Evolutionary conservation across 306 rosid genomes (phyloP).

Genomic region (Cicer pinnatifidum): DNA sequence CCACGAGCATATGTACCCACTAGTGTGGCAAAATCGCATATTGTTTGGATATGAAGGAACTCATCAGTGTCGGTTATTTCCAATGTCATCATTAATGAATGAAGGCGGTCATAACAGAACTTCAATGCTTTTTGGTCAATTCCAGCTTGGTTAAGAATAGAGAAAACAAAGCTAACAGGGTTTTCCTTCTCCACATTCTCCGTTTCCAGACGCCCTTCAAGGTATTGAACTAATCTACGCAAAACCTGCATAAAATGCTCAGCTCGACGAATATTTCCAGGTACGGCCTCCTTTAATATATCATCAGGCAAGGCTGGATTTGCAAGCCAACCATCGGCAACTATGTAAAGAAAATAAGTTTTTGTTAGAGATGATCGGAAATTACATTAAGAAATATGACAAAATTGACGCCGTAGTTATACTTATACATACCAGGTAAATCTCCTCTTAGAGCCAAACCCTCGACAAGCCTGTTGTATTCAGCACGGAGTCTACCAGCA

Average conservation of each 20-base stretch:
- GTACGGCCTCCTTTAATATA: conserved; percentile 95
- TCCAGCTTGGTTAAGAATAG: conserved; percentile 77
- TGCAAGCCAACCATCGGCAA: conserved; percentile 80
- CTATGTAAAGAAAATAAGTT: conserved; percentile 54
- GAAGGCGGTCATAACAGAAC: conserved; percentile 93
- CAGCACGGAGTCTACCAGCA: conserved; percentile 92
- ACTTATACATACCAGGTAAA: conserved; percentile 62
- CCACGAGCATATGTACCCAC: conserved; percentile 94
- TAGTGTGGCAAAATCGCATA: conserved; percentile 96
- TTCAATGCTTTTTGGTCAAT: conserved; percentile 91
- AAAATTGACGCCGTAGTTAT: neutral
- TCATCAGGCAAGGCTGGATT: conserved; percentile 96
- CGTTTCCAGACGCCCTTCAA: conserved; percentile 87
- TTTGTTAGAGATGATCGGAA: conserved; percentile 24
- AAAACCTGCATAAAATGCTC: conserved; percentile 87
- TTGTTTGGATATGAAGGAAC: conserved; percentile 86
- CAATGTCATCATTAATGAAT: conserved; percentile 90
- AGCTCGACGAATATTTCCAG: conserved; percentile 93
- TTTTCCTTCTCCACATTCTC: conserved; percentile 92
- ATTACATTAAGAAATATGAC: conserved; percentile 24
- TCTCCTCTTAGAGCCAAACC: conserved; percentile 96
- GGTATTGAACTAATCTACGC: conserved; percentile 84
- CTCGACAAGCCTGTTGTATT: conserved; percentile 86
- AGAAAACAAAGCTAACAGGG: conserved; percentile 70
- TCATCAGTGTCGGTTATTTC: conserved; percentile 95